Evolutionary conservation across 1,139 yeast species (phyloP), one percentile per base, ranked within the genome.

Genomic region (Kurtzmaniella quercitrusa): DNA sequence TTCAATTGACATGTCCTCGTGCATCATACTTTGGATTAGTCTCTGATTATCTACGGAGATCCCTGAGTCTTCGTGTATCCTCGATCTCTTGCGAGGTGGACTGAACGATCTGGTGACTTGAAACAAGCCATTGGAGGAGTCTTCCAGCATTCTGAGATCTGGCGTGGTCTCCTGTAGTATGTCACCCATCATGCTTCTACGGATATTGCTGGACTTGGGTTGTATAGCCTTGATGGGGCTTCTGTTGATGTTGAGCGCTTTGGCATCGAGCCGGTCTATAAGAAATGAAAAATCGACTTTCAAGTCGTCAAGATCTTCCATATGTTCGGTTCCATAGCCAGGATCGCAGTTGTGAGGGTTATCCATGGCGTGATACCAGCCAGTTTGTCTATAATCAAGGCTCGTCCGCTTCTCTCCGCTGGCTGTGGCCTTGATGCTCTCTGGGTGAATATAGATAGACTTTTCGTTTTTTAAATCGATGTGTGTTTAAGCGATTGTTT

Each of bases 91-190:
- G 14, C 42, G 17, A 11, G 45, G 45, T 7, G 45, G 45, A 25
- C 63, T 53, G 39, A 59, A 45, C 41, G 57, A 59, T 41, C 63
- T 65, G 0, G 77, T 72, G 6, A 70, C 67, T 53, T 67, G 73
- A 48, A 72, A 72, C 34, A 72, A 54, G 41, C 69, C 75, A 47
- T 64, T 62, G 11, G 67, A 53, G 7, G 56, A 49, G 4, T 52
- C 47, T 3, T 43, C 46, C n/a, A 41, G 39, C 14, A 38, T 38
- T 21, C 48, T 47, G 10, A 41, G 41, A 5, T 39, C 42, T 4
- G 42, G 41, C 19, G 34, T 44, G 21, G 41, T 34, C 37, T 40
- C 46, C 46, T 40, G 16, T 11, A 36, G 15, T 19, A 36, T 11
- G 27, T 19, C 24, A 3, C 38, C 18, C 18, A 31, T 12, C 18